Conservation (phyloP, 192 early-diverging fungal genomes). For the Gryganskiella cystojenkinii region DNA sequence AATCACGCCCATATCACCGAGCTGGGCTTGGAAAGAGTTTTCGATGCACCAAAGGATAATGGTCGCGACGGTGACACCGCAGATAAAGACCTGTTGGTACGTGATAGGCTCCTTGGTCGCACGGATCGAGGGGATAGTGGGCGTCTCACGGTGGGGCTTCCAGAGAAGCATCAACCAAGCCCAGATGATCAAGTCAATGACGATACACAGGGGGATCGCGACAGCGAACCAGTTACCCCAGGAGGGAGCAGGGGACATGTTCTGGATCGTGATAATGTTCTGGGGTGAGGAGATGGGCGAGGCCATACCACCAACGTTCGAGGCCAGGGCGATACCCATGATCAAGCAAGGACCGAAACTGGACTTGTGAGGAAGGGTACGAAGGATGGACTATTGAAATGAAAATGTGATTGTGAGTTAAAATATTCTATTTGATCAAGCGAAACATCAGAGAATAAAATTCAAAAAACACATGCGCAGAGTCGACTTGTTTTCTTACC, state of each 20-base stretch:
- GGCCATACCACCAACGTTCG: conserved; percentile 82
- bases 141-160: conserved; percentile 63
- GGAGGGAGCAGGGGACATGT: conserved; percentile 72
- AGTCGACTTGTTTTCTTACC: conserved; percentile 25
- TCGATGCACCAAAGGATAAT: conserved; percentile 81
- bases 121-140: conserved; percentile 56
- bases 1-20: conserved; percentile 81
- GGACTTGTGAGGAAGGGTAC: conserved; percentile 69
- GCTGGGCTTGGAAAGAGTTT: conserved; percentile 59
- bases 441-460: neutral
- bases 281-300: conserved; percentile 82
- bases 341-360: conserved; percentile 73
- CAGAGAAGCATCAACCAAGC: conserved; percentile 70
- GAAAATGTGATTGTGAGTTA: no score
- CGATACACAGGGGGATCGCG: conserved; percentile 71
- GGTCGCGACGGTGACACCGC: conserved; percentile 66
- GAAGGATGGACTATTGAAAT: conserved; percentile 72
- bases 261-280: conserved; percentile 82
- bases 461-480: neutral
- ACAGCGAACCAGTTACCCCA: conserved; percentile 81
- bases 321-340: conserved; percentile 80
- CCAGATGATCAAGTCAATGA: conserved; percentile 75
- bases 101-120: conserved; percentile 56
- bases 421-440: no score
- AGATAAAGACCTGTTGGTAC: conserved; percentile 65